Conservation (phyloP, 2,329 filamentous ascomycete species). For the Colletotrichum truncatum region DNA sequence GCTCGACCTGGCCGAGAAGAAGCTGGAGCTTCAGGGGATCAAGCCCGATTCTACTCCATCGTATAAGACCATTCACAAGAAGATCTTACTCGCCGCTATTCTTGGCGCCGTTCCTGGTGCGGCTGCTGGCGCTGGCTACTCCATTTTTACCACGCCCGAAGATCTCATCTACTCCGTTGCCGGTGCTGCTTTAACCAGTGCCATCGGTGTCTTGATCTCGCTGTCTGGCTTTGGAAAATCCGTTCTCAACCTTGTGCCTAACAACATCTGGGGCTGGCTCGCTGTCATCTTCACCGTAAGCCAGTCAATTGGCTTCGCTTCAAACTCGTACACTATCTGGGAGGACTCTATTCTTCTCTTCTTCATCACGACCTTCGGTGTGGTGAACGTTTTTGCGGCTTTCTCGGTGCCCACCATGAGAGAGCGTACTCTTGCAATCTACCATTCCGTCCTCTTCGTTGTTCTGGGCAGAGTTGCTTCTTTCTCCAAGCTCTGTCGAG, state of each 20-base stretch:
- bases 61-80: constrained; percentile 48
- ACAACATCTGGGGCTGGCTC: constrained; percentile 89
- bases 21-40: constrained; percentile 59
- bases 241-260: constrained; percentile 68
- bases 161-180: constrained; percentile 43
- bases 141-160: constrained; percentile 47
- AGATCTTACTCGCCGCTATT: constrained; percentile 47
- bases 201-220: constrained; percentile 48
- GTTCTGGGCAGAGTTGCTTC: constrained; percentile 82
- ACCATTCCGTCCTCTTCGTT: constrained; percentile 87
- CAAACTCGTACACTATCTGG: constrained; percentile 99
- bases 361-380: constrained; percentile 88
- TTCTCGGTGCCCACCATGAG: constrained; percentile 73
- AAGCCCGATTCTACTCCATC: constrained; percentile 38
- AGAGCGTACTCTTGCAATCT: constrained; percentile 80
- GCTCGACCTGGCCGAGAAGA: constrained; percentile 67
- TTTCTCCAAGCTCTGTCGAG: constrained; percentile 90
- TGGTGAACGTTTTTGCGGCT: constrained; percentile 78
- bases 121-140: constrained; percentile 40
- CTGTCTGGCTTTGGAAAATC: constrained; percentile 54
- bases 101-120: constrained; percentile 45
- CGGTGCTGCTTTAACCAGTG: constrained; percentile 55
- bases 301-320: constrained; percentile 93
- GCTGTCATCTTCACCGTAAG: constrained; percentile 82
- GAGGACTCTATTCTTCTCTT: constrained; percentile 95